Evolutionary conservation across 768 basidiomycete genomes (phyloP), one percentile per base, ranked within the genome.

Genomic region (Hygrocybe coccinea): DNA sequence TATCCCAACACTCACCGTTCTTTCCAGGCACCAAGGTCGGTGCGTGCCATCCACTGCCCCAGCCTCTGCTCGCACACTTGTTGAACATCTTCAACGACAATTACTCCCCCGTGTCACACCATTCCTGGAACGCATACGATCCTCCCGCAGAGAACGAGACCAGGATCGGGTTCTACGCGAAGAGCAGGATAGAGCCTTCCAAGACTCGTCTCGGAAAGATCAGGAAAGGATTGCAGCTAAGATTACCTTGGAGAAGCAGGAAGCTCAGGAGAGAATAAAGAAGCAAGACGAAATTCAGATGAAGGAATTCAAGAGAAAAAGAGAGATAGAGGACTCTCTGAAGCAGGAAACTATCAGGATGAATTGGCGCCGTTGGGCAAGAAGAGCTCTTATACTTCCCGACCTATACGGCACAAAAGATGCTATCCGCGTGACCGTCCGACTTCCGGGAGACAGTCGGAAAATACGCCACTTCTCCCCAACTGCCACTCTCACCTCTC

Each of bases 21-120:
- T 98, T 19, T 90, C 93, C 1, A 86, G 92, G 2, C 87, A 97
- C 62, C 83, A 90, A 62, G 93, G 93, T 9, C 77, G 82, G 2
- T 71, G 76, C 12, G 60, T 62, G 15, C 67, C 75, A 10, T 10
- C 47, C 12, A 68, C 72, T 11, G 78, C 72, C 1, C 77, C 79
- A 0, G 91, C 93, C 0, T 82, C 90, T 2, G 76, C 89, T 0
- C 62, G 76, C 2, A 74, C 79, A 0, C 79, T 97, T 17, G 65
- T 79, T 7, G 72, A 80, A 5, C 89, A 95, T 62, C 77, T 98
- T 1, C 76, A 78, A 17, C 77, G 76, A 8, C 79, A 85, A 41
- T 79, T 98, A 47, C 71, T 97, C 1, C 94, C 95, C 0, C 89
- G 94, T 19, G 85, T 92, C 2, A 72, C 67, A 0, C 84, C 94